phyloP scores from a whole-genome alignment of 2,329 filamentous ascomycete species.

The Furcasterigmium furcatum region DNA sequence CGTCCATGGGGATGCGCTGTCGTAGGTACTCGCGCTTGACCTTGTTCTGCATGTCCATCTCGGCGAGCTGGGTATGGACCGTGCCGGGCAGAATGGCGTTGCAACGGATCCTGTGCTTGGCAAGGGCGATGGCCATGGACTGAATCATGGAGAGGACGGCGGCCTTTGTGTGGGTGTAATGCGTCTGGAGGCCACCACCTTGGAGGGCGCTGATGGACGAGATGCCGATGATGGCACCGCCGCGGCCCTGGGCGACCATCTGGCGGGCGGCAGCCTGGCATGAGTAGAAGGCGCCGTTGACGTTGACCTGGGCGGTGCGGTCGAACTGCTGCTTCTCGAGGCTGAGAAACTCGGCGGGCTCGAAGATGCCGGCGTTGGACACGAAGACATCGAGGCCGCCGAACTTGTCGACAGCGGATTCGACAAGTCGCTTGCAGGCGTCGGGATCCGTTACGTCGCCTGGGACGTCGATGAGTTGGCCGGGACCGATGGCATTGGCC shows the following conservation, averaged over 20 bases:
- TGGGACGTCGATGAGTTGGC: constrained; percentile 51
- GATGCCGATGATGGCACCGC: constrained; percentile 63
- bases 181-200: constrained; percentile 64
- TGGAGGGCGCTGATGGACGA: constrained; percentile 63
- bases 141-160: constrained; percentile 68
- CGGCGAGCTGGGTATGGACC: constrained; percentile 67
- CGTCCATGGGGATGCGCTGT: constrained; percentile 61
- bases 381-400: constrained; percentile 43
- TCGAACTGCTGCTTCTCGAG: constrained; percentile 54
- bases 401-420: constrained; percentile 36
- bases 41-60: constrained; percentile 62
- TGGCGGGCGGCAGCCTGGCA: constrained; percentile 58
- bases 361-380: constrained; percentile 8
- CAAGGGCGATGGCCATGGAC: constrained; percentile 63
- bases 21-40: constrained; percentile 65
- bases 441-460: constrained; percentile 65
- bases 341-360: constrained; percentile 22
- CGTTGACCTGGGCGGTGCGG: constrained; percentile 61
- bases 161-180: constrained; percentile 73
- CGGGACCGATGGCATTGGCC: constrained; percentile 36
- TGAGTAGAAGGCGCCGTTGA: constrained; percentile 67
- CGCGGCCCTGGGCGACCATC: constrained; percentile 47
- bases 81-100: constrained; percentile 70
- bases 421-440: constrained; percentile 43
- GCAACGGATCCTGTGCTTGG: constrained; percentile 62